Evolutionary conservation across 257 asterid genomes (phyloP).

Genomic region (Scutellaria minor): DNA sequence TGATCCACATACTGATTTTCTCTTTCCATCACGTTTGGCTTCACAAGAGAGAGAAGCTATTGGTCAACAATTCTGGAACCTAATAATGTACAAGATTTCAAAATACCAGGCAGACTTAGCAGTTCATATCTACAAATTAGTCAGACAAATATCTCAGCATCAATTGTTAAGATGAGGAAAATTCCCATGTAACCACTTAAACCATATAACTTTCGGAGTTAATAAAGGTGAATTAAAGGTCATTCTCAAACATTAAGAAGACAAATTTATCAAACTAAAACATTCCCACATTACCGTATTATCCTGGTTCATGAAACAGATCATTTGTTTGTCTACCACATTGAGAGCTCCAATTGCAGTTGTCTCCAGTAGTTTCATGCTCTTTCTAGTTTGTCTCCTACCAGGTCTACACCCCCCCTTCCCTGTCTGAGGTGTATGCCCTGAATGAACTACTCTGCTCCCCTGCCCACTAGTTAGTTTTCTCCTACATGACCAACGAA

Average conservation of each 20-base stretch:
- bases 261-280: not conserved
- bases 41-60: conserved; percentile 69
- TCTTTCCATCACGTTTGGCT: conserved; percentile 48
- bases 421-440: not conserved
- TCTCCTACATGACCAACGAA: not conserved
- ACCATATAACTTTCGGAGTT: not conserved
- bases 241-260: not conserved
- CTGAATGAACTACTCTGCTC: conserved; percentile 12
- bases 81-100: conserved; percentile 32
- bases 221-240: conserved; percentile 2
- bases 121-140: not conserved
- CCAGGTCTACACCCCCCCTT: conserved; percentile 23
- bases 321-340: not conserved
- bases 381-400: conserved; percentile 29
- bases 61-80: conserved; percentile 71
- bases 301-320: not conserved
- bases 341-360: not conserved
- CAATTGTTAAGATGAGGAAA: not conserved
- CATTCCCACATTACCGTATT: conserved; percentile 24
- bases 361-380: conserved; percentile 13
- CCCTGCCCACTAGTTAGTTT: conserved; percentile 22
- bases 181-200: not conserved
- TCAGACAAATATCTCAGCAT: not conserved
- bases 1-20: conserved; percentile 12
- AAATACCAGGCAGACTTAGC: not conserved